Evolutionary conservation across 2,329 filamentous ascomycete genomes (phyloP).

Genomic region (Pseudogymnoascus verrucosus): DNA sequence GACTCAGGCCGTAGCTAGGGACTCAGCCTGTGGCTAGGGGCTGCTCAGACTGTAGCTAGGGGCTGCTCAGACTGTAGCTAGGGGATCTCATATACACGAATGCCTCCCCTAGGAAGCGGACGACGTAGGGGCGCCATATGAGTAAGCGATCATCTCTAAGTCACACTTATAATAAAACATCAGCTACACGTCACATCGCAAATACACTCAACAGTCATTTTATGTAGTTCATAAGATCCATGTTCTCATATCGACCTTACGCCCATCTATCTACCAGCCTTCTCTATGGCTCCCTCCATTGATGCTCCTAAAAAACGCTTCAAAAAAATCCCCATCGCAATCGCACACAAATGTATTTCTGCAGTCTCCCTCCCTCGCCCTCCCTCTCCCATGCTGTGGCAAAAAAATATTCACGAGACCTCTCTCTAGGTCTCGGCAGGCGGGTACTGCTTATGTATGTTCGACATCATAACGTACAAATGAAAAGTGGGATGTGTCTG

Average conservation of each 20-base stretch:
- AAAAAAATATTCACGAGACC: neutral
- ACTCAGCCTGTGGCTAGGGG: too few species aligned
- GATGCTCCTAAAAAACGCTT: conserved; percentile 6
- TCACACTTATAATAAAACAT: neutral
- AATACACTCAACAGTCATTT: neutral
- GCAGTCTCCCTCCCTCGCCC: neutral
- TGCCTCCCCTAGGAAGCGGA: neutral
- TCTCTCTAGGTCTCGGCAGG: neutral
- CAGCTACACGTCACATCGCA: neutral
- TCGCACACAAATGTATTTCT: neutral
- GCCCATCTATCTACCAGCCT: conserved; percentile 10
- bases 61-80: neutral
- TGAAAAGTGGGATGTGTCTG: neutral
- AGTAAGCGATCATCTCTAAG: neutral
- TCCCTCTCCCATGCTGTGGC: neutral
- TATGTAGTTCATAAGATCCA: neutral
- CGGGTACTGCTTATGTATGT: neutral
- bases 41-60: neutral
- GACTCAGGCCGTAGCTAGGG: neutral
- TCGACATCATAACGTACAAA: conserved; percentile 6
- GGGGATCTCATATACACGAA: neutral
- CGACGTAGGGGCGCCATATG: neutral
- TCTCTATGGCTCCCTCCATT: conserved; percentile 1
- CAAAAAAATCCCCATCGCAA: neutral
- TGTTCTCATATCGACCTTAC: conserved; percentile 10